Evolutionary conservation across 2,329 filamentous ascomycete genomes (phyloP).

Genomic region (Beauveria medogensis): DNA sequence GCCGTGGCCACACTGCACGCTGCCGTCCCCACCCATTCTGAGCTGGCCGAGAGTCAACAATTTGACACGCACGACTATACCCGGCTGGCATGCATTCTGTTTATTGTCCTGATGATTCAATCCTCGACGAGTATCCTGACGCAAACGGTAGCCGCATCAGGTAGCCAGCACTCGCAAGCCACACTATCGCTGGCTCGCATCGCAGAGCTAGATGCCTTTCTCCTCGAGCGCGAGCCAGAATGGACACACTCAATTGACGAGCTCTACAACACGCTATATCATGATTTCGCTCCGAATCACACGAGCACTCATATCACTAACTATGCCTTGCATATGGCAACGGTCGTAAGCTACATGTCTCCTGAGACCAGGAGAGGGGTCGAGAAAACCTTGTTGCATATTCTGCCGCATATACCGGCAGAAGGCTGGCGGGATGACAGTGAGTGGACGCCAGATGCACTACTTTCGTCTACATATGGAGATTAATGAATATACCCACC

Average conservation of each 20-base stretch:
- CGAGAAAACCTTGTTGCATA: background rate
- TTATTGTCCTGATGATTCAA: background rate
- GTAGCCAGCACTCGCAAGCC: background rate
- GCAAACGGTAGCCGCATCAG: background rate
- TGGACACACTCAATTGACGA: background rate
- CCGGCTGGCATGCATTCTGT: background rate
- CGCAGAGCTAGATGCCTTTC: background rate
- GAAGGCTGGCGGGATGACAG: background rate
- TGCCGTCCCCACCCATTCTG: background rate
- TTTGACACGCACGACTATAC: background rate
- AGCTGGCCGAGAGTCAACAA: background rate
- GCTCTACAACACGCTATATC: background rate
- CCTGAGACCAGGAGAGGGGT: background rate
- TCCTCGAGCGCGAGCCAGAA: background rate
- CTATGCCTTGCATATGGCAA: background rate
- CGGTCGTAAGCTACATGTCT: background rate
- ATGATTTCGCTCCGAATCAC: background rate
- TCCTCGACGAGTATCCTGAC: background rate
- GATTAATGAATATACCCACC: background rate
- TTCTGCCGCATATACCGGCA: background rate
- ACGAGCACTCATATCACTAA: background rate
- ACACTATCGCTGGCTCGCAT: background rate
- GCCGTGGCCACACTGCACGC: background rate
- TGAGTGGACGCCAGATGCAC: background rate
- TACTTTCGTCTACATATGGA: slow-evolving; percentile 2